Evolutionary conservation across 768 basidiomycete genomes (phyloP).

Genomic region (Mycena leptocephala): DNA sequence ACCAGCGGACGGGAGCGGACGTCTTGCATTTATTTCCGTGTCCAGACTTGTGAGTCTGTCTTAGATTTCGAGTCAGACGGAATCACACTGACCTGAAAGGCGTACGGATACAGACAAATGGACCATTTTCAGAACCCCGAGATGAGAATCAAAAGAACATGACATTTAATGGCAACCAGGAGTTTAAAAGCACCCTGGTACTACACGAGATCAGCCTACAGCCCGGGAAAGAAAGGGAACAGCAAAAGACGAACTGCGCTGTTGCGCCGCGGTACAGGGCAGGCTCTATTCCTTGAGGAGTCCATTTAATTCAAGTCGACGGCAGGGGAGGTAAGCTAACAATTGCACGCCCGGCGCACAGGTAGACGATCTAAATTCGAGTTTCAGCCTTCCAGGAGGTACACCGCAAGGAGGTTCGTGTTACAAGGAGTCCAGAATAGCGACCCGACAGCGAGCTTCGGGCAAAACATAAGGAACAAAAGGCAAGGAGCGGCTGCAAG

Average conservation of each 20-base stretch:
- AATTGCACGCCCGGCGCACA: no score
- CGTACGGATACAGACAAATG: not conserved
- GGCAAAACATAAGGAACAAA: not conserved
- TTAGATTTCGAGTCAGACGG: no score
- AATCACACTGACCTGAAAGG: not conserved
- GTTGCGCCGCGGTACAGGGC: not conserved
- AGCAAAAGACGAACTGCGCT: not conserved
- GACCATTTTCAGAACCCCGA: conserved; percentile 1
- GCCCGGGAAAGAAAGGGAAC: not conserved
- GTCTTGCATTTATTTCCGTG: no score
- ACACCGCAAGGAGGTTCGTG: not conserved
- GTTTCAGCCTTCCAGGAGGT: not conserved
- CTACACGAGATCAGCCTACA: not conserved
- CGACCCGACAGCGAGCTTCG: no score
- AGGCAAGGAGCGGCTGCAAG: not conserved
- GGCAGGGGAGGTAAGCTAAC: no score
- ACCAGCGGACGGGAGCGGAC: not conserved
- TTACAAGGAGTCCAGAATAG: not conserved
- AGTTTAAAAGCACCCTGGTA: not conserved
- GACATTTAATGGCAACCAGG: no score
- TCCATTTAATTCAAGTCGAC: no score
- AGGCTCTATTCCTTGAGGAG: not conserved
- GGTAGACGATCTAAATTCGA: not conserved
- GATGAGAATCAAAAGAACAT: not conserved
- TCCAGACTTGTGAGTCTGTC: no score